Base-by-base conservation (phyloP, 768 basidiomycete species). In the Boletus tylopilopsis region DNA sequence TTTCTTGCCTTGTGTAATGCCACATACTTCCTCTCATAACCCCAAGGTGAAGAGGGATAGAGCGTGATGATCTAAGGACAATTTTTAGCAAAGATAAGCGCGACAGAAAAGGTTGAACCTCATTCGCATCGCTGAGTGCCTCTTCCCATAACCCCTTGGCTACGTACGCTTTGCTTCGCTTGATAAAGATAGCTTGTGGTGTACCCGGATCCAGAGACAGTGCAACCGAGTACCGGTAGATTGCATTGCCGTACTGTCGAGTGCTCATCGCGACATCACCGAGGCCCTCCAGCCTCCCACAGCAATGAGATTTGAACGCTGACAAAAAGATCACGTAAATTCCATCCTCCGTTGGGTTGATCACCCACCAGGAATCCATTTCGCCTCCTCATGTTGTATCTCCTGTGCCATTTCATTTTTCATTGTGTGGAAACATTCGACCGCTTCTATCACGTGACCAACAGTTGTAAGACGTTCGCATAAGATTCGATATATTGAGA, bases 341-440 rank as follows among this genome's bases (percentile, higher is more conserved):
- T 7, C 16, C 11, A 24, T 18, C 21, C 9, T 9, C 4, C n/a
- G n/a, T 1, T 13, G 0, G 4, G 18, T 0, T 1, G n/a, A 18
- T n/a, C 25, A 27, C 39, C 27, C 39, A 41, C 39, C 25, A 21
- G 16, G 4, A 27, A 41, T 11, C 39, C 39, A 41, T 11, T 41
- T 0, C 2, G 15, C 25, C 25, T 41, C 8, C n/a, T 27, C 5
- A 7, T 0, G 5, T 4, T 27, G 23, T 27, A 2, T 27, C 24
- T 41, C 5, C 10, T 6, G n/a, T 1, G n/a, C n/a, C 10, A 41
- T 18, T 25, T 27, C 39, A 8, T n/a, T 3, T 12, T 2, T 12
- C 39, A 41, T 25, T 12, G n/a, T 4, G 10, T 27, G n/a, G n/a
- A 41, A 19, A 18, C 39, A 41, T 6, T 41, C 39, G 10, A 4